Base-by-base conservation (phyloP, 2,329 filamentous ascomycete species). In the Aotearoamyces nothofagi region DNA sequence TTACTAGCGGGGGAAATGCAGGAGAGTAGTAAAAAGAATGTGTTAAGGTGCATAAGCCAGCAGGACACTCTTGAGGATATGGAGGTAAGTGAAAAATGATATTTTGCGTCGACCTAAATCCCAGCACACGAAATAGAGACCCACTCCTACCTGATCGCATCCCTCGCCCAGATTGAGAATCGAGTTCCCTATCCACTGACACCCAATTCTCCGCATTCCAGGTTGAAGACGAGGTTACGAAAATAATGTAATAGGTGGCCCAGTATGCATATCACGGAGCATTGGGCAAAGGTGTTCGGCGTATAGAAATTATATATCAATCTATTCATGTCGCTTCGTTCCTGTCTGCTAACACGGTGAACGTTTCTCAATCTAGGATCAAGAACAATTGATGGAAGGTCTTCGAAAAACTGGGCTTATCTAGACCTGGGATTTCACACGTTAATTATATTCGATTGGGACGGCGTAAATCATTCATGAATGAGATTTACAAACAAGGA, bases 1-100 rank as follows among this genome's bases (percentile, higher is more conserved):
- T 65, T 98, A 40, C 66, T 98, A 42, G 90, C 90, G 5, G 90
- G 90, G 35, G 90, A 98, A 57, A 74, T 98, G 60, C 90, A 98
- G 57, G 90, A 98, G 60, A 96, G 84, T 57, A 96, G 87, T 56
- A 98, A 96, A 63, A 98, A 98, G 73, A 96, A 96, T 49, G 84
- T 98, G 22, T 60, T 98, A 39, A 68, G 90, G 38, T 93, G 87
- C 50, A 98, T 98, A 51, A 81, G 82, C 33, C 90, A 96, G 51
- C 87, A 98, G 56, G 90, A 98, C 56, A 92, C 86, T 35, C 65
- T 98, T 32, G 90, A 98, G 60, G 90, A 98, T 51, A 93, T 96
- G 77, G 90, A 98, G 83, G 90, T 98, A 58, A 73, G 47, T 50
- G 13, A 17, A 27, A 15, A 19, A n/a, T 19, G 5, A n/a, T 20